Percentiles rank a stretch among this genome's conserved stretches.
Evolutionary conservation across 192 early-diverging fungal genomes (phyloP).

Genomic region (Backusella psychrophila): DNA sequence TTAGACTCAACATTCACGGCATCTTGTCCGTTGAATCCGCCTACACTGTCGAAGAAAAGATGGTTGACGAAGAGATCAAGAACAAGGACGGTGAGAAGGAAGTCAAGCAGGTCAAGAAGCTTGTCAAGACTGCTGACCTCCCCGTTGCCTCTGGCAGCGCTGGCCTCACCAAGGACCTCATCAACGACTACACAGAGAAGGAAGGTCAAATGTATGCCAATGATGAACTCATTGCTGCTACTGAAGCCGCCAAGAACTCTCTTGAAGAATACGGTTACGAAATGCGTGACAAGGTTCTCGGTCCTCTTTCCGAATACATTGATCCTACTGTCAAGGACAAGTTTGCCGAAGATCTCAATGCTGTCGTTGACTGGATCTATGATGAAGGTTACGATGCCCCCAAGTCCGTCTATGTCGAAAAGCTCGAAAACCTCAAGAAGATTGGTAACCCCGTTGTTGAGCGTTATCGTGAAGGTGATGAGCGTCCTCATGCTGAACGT

Average conservation of each 20-base stretch:
- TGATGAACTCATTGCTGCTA: slow-evolving; percentile 91
- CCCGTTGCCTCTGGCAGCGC: slow-evolving; percentile 62
- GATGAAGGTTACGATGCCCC: slow-evolving; percentile 92
- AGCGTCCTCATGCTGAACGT: slow-evolving; percentile 81
- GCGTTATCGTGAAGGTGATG: slow-evolving; percentile 81
- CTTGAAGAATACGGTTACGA: slow-evolving; percentile 99
- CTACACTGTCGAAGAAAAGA: slow-evolving; percentile 84
- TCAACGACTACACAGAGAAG: slow-evolving; percentile 68
- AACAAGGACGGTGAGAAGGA: slow-evolving; percentile 62
- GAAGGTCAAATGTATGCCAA: slow-evolving; percentile 83
- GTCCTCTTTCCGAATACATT: slow-evolving; percentile 70
- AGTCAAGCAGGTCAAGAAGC: slow-evolving; percentile 87
- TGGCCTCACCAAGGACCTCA: slow-evolving; percentile 53
- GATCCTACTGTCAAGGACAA: slow-evolving; percentile 66
- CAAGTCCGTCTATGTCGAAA: slow-evolving; percentile 86
- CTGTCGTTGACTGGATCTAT: slow-evolving; percentile 98
- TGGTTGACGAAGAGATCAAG: slow-evolving; percentile 76
- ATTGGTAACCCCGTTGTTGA: slow-evolving; percentile 78
- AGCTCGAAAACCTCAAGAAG: slow-evolving; percentile 76
- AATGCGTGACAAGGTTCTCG: slow-evolving; percentile 82
- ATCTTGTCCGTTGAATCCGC: slow-evolving; percentile 79
- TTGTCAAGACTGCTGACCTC: slow-evolving; percentile 85
- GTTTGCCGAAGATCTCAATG: slow-evolving; percentile 68
- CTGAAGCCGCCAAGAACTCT: slow-evolving; percentile 90
- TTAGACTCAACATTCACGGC: slow-evolving; percentile 82